phyloP scores from a whole-genome alignment of 2,329 filamentous ascomycete species.

The Epichloe bromicola region DNA sequence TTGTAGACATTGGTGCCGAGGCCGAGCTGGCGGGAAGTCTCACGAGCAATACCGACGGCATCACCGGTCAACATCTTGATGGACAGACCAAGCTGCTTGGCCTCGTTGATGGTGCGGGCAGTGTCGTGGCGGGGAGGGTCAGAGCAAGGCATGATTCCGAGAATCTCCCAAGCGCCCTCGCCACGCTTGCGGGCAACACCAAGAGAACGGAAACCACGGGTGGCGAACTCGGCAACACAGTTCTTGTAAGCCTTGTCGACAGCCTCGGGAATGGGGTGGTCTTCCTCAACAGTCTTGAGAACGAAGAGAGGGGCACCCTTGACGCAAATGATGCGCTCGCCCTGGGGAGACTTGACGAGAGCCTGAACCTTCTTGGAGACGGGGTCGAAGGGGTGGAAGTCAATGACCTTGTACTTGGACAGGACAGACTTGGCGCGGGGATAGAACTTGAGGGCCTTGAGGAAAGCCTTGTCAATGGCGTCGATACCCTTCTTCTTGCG shows the following conservation, averaged over 20 bases:
- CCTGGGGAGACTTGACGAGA: slow-evolving; percentile 68
- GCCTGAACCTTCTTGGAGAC: slow-evolving; percentile 89
- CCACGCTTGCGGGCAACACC: slow-evolving; percentile 85
- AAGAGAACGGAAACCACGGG: slow-evolving; percentile 85
- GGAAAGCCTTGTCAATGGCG: slow-evolving; percentile 88
- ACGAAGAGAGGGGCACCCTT: slow-evolving; percentile 86
- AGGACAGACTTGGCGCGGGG: slow-evolving; percentile 70
- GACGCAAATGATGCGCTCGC: slow-evolving; percentile 75
- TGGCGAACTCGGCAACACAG: slow-evolving; percentile 83
- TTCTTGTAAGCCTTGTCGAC: slow-evolving; percentile 80
- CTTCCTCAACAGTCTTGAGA: slow-evolving; percentile 75
- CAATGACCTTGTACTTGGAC: slow-evolving; percentile 70
- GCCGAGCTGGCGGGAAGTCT: slow-evolving; percentile 82
- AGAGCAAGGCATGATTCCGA: slow-evolving; percentile 90
- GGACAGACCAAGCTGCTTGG: slow-evolving; percentile 73
- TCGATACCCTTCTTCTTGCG: slow-evolving; percentile 95
- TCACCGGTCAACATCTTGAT: slow-evolving; percentile 97
- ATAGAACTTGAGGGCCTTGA: slow-evolving; percentile 73
- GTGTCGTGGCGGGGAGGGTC: slow-evolving; percentile 87
- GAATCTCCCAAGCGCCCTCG: slow-evolving; percentile 73
- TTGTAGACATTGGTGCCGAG: slow-evolving; percentile 91
- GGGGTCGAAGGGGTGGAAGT: slow-evolving; percentile 82
- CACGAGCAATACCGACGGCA: slow-evolving; percentile 82
- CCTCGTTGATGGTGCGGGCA: slow-evolving; percentile 79
- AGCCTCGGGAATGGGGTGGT: slow-evolving; percentile 63